These are phyloP conservation scores for Helotiales sp. DNA, from an alignment of 2,329 filamentous ascomycete species.

Conservation along the genomic window DNA sequence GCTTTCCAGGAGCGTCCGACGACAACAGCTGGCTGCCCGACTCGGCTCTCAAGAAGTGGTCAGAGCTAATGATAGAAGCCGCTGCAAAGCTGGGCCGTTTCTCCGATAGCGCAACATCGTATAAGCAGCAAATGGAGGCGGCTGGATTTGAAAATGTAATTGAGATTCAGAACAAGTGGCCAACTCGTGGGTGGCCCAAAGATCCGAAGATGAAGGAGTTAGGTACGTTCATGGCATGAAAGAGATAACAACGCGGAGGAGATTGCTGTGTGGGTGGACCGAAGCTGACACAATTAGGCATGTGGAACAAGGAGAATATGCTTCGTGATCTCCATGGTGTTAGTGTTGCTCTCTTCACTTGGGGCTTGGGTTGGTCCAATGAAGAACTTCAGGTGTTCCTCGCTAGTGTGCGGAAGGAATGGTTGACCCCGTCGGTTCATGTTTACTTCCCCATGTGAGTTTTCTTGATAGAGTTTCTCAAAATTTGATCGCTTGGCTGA, in stretches of 20 bases:
- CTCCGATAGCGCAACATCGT: neutral
- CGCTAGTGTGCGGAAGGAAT: conserved; percentile 20
- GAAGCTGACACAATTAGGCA: no score
- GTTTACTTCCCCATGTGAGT: conserved; percentile 28
- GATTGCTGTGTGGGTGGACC: no score
- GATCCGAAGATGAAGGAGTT: neutral
- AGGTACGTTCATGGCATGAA: neutral
- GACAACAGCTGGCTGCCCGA: neutral
- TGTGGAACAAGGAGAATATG: conserved; percentile 7
- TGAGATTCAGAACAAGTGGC: neutral
- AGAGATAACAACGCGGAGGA: no score
- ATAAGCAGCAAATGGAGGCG: neutral
- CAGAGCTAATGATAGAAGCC: neutral
- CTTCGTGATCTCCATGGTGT: conserved; percentile 13
- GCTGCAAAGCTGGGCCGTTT: neutral
- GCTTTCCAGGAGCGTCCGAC: neutral
- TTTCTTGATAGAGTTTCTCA: no score
- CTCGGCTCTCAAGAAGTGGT: neutral
- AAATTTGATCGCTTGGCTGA: no score
- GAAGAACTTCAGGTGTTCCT: conserved; percentile 16
- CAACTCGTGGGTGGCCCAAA: neutral
- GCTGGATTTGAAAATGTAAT: neutral
- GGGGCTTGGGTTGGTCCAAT: conserved; percentile 17
- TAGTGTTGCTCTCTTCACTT: conserved; percentile 18
- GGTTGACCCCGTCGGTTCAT: conserved; percentile 18